Evolutionary conservation across 306 rosid genomes (phyloP), one percentile per base, ranked within the genome.

Genomic region (Chamaecrista fasciculata): DNA sequence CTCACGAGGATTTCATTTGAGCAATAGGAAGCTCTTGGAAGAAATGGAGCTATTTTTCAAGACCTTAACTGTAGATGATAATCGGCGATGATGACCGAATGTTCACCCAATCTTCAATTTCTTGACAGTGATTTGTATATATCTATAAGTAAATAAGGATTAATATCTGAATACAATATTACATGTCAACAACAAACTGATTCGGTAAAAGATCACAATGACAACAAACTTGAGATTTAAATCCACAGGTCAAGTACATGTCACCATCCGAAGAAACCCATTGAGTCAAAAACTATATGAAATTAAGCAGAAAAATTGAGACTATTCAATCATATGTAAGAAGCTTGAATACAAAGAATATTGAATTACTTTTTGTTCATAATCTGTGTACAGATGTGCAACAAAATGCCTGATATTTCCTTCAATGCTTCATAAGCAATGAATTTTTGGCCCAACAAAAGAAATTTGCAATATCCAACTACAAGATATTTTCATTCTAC

Each of bases 21-120:
- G 78, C 46, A 51, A 75, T 66, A 74, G 53, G 60, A 79, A 70
- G 50, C 74, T 88, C 68, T 74, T 82, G 11, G 85, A 82, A 76
- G 96, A 90, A 84, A 88, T 86, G 48, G 95, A 90, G 75, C 61
- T 73, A 72, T 80, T 84, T 87, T 82, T 82, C 12, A 88, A 80
- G 68, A 65, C 84, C 59, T 77, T 75, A 76, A 70, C 81, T 43
- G 81, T 43, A 67, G 76, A 86, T 67, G 75, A 81, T 62, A 55
- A 56, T 50, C 62, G 70, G 70, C 62, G 64, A 46, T 67, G 64
- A 43, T 62, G 55, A 55, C 55, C 34, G 3, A 7, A 67, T 34
- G 47, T 18, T 55, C 47, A 70, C 66, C 43, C 24, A 66, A 55
- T 62, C 3, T 19, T 40, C 66, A 72, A 19, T 12, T 77, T 65